These are phyloP conservation scores for Alternaria infectoria DNA, from an alignment of 2,329 filamentous ascomycete species.

Conservation along the genomic window DNA sequence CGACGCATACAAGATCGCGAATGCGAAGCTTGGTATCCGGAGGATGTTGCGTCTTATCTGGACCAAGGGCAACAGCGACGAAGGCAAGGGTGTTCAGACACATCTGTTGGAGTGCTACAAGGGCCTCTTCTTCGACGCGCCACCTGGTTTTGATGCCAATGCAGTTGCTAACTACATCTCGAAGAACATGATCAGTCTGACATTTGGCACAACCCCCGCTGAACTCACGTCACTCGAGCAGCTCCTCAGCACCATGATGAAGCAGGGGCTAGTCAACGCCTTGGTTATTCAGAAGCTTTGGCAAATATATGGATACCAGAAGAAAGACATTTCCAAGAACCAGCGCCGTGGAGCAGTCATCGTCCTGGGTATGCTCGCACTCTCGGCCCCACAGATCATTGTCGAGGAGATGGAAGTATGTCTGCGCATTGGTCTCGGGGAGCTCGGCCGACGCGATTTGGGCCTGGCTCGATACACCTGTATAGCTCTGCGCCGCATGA, in stretches of 20 bases:
- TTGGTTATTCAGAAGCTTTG: conserved; percentile 90
- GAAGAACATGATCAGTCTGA: conserved; percentile 98
- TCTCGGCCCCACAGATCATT: conserved; percentile 90
- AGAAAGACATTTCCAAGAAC: conserved; percentile 83
- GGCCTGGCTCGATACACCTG: conserved; percentile 94
- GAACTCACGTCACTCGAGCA: conserved; percentile 96
- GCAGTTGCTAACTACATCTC: conserved; percentile 95
- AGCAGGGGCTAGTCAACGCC: conserved; percentile 83
- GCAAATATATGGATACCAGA: conserved; percentile 96
- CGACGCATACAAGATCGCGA: conserved; percentile 94
- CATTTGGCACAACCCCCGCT: conserved; percentile 91
- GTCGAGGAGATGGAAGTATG: conserved; percentile 95
- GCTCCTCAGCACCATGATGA: conserved; percentile 96
- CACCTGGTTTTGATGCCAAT: conserved; percentile 83
- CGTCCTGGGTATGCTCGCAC: conserved; percentile 92
- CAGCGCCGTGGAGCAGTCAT: conserved; percentile 95
- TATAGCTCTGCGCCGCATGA: conserved; percentile 89
- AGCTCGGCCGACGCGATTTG: conserved; percentile 79
- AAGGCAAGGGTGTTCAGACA: conserved; percentile 96
- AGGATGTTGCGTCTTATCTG: conserved; percentile 97
- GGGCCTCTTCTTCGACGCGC: conserved; percentile 93
- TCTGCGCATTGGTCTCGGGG: conserved; percentile 85
- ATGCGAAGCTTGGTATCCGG: conserved; percentile 88
- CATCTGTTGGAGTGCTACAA: conserved; percentile 98
- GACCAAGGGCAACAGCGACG: conserved; percentile 99